A percentile compares a stretch with the other conserved stretches of the same genome.
Conservation (phyloP, 805 yeast genomes). For the Candida chilensis region DNA sequence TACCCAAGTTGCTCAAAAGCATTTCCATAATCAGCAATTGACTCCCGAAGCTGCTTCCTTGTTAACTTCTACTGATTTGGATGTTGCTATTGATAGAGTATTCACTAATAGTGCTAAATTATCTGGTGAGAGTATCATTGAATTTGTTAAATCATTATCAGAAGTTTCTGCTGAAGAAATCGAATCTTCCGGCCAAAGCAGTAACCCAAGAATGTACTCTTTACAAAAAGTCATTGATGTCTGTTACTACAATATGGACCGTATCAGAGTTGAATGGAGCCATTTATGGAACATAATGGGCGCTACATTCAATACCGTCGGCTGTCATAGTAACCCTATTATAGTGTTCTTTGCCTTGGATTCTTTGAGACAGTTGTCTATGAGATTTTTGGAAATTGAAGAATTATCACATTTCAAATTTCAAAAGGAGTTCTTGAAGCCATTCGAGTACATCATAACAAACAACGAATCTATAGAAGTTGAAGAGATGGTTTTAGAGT, state of each 20-base stretch:
- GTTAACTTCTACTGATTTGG: conserved; percentile 58
- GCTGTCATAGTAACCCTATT: conserved; percentile 66
- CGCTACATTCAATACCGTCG: conserved; percentile 76
- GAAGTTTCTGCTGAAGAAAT: conserved; percentile 88
- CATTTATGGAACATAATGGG: conserved; percentile 94
- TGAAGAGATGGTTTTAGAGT: conserved; percentile 83
- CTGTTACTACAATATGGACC: conserved; percentile 93
- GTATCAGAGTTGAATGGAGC: conserved; percentile 95
- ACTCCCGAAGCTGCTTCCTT: conserved; percentile 46
- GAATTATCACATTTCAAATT: conserved; percentile 93
- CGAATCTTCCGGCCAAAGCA: conserved; percentile 73
- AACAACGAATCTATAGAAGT: conserved; percentile 64
- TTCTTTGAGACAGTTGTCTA: conserved; percentile 84
- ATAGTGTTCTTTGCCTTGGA: conserved; percentile 89
- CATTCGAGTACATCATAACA: conserved; percentile 72
- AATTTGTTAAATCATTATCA: conserved; percentile 79
- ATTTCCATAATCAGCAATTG: conserved; percentile 64
- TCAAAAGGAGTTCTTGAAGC: conserved; percentile 88
- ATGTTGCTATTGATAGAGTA: conserved; percentile 77
- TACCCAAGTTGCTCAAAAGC: conserved; percentile 59
- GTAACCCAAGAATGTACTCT: conserved; percentile 84
- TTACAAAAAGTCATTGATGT: conserved; percentile 94
- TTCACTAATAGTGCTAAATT: conserved; percentile 76
- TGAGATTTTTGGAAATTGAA: conserved; percentile 87
- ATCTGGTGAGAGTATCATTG: conserved; percentile 76